Percentiles rank a stretch among this genome's conserved stretches.
phyloP scores from a whole-genome alignment of 2,329 filamentous ascomycete genomes.

The Colletotrichum trifolii region DNA sequence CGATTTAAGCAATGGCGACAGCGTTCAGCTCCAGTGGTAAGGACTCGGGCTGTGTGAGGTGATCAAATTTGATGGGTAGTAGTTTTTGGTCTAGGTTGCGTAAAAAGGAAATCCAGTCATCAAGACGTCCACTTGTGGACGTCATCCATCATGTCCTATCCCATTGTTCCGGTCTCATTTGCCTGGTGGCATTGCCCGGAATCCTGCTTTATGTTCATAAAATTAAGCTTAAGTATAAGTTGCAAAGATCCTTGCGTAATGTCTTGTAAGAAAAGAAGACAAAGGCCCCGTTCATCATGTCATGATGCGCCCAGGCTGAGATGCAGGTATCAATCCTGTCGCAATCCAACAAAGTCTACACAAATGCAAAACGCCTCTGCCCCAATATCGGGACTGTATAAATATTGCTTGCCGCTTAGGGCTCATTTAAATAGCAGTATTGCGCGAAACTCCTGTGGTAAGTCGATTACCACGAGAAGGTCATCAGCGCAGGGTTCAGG shows the following conservation, averaged over 20 bases:
- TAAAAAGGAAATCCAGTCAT: slow-evolving; percentile 14
- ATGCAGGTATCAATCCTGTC: slow-evolving; percentile 33
- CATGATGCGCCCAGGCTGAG: slow-evolving; percentile 24
- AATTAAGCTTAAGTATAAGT: slow-evolving; percentile 27
- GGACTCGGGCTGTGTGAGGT: too few relatives aligned
- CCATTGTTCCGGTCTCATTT: neutral
- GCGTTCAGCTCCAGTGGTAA: too few relatives aligned
- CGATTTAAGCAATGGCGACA: too few relatives aligned
- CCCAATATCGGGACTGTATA: slow-evolving; percentile 24
- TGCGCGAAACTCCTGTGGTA: slow-evolving; percentile 5
- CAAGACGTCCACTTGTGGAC: neutral
- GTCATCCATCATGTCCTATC: slow-evolving; percentile 21
- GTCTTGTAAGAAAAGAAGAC: slow-evolving; percentile 15
- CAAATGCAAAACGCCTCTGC: slow-evolving; percentile 23
- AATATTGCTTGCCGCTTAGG: slow-evolving; percentile 19
- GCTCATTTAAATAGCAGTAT: slow-evolving; percentile 24
- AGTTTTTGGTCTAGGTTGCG: slow-evolving; percentile 9
- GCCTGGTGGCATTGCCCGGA: neutral
- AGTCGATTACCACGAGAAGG: slow-evolving; percentile 74
- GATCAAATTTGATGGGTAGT: neutral
- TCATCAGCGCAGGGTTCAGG: slow-evolving; percentile 83
- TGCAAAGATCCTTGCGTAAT: slow-evolving; percentile 10
- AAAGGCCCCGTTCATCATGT: slow-evolving; percentile 13
- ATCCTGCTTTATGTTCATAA: neutral
- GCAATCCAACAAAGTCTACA: slow-evolving; percentile 36